Evolutionary conservation across 2,329 filamentous ascomycete species (phyloP).

Genomic region (Achaetomium macrosporum): DNA sequence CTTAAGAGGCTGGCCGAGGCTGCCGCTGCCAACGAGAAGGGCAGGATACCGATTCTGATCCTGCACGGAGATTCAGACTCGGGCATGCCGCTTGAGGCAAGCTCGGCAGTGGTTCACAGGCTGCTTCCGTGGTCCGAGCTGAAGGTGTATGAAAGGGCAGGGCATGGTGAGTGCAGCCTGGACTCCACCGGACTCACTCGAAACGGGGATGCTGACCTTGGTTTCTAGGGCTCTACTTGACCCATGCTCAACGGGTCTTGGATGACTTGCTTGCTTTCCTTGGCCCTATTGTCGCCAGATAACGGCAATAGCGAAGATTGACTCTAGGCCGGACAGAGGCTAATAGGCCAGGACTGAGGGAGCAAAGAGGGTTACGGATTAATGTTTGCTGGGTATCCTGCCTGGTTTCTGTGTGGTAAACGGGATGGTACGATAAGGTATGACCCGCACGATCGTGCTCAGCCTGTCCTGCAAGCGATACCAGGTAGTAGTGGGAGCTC

Average conservation of each 20-base stretch:
- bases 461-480: too few species aligned
- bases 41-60: conserved; percentile 10
- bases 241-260: conserved; percentile 9
- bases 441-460: too few species aligned
- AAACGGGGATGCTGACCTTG: background rate
- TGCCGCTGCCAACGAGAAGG: background rate
- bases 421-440: too few species aligned
- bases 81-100: conserved; percentile 15
- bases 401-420: too few species aligned
- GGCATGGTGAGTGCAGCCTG: conserved; percentile 14
- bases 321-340: background rate
- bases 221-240: conserved; percentile 15
- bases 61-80: conserved; percentile 15
- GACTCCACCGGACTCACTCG: too few species aligned
- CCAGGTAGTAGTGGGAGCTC: too few species aligned
- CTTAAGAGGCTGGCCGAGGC: background rate
- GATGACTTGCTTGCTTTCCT: conserved; percentile 12
- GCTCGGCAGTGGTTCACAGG: conserved; percentile 4
- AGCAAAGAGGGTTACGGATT: too few species aligned
- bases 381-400: too few species aligned
- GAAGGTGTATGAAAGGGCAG: conserved; percentile 16
- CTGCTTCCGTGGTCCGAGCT: conserved; percentile 14
- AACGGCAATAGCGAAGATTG: background rate
- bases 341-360: too few species aligned
- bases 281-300: background rate